Base-by-base conservation (phyloP, 495 filamentous ascomycete genomes). In the Aspergillus coremiiformis region DNA sequence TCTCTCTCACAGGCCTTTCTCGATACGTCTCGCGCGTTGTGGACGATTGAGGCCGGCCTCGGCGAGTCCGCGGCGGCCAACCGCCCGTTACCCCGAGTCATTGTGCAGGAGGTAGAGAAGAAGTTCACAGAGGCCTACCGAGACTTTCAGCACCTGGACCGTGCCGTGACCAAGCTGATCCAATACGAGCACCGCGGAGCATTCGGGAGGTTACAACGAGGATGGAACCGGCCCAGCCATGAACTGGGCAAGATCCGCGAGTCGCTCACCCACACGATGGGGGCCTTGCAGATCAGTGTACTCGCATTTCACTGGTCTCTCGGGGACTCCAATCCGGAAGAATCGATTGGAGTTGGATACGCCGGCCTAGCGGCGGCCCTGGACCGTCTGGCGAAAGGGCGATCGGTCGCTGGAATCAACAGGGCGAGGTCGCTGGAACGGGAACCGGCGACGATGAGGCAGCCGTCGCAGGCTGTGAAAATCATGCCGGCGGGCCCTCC, bases 41-140 rank as follows among this genome's bases (percentile, higher is more conserved):
- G 74, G 67, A 70, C 76, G 5, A 72, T 79, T 53, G 74, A 78
- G 47, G 67, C 73, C 26, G 78, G 78, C 15, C 53, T 79, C 39
- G 67, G 64, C 8, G 76, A 77, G 58, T 65, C 67, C 27, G 46
- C 58, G 11, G 52, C 44, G 11, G 53, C 61, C 17, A 61, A 61
- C 24, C 69, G 72, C 39, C 59, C 65, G 20, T 63, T 79, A n/a
- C 74, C 77, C 2, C 23, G 58, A 0, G 72, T 79, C 21, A 70
- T 76, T 54, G 60, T 73, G 20, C 54, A 62, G 9, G 78, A 81
- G 56, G 68, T 81, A 30, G 77, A 72, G 32, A 73, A 72, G 59
- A 74, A 74, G 44, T 75, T 79, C 52, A 67, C 67, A 11, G 58
- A 63, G 6, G 60, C 71, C 32, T 62, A 71, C 47, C 62, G 58